Evolutionary conservation across 1,284 basidiomycete species (phyloP).

Genomic region (Cystobasidiaceae sp.): DNA sequence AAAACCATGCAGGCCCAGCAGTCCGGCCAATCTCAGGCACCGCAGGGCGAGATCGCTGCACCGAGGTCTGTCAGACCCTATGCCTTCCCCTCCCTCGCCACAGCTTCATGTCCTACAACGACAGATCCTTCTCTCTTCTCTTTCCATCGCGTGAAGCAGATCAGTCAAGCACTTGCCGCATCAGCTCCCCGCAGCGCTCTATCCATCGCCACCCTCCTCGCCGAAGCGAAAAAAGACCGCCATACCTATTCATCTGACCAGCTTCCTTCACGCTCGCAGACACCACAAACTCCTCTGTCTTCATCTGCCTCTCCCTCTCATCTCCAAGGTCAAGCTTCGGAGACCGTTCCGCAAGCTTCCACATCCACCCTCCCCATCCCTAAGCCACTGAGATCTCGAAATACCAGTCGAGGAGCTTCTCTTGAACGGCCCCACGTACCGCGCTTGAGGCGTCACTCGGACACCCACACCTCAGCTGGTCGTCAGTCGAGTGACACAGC

Average conservation of each 20-base stretch:
- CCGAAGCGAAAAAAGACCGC: not conserved
- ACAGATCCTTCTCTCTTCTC: slow-evolving; percentile 30
- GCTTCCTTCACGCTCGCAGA: too few species aligned
- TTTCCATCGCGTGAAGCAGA: not conserved
- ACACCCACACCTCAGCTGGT: too few species aligned
- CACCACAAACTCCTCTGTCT: too few species aligned
- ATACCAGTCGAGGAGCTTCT: too few species aligned
- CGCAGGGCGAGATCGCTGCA: not conserved
- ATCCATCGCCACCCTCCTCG: not conserved
- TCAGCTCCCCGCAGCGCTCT: not conserved
- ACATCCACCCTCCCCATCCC: not conserved
- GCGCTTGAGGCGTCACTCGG: too few species aligned
- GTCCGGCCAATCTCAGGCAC: not conserved
- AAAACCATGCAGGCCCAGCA: too few species aligned
- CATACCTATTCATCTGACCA: not conserved
- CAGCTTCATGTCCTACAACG: not conserved
- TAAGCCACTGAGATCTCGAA: too few species aligned
- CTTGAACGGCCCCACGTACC: too few species aligned
- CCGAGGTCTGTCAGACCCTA: not conserved
- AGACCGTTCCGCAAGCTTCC: too few species aligned
- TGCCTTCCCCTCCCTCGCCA: not conserved
- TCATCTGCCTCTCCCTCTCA: too few species aligned
- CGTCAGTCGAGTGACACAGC: too few species aligned
- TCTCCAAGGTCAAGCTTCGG: too few species aligned
- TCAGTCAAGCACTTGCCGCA: slow-evolving; percentile 2